These are phyloP conservation scores for Lactarius indigo DNA, from an alignment of 768 basidiomycete genomes.

Conservation along the genomic window DNA sequence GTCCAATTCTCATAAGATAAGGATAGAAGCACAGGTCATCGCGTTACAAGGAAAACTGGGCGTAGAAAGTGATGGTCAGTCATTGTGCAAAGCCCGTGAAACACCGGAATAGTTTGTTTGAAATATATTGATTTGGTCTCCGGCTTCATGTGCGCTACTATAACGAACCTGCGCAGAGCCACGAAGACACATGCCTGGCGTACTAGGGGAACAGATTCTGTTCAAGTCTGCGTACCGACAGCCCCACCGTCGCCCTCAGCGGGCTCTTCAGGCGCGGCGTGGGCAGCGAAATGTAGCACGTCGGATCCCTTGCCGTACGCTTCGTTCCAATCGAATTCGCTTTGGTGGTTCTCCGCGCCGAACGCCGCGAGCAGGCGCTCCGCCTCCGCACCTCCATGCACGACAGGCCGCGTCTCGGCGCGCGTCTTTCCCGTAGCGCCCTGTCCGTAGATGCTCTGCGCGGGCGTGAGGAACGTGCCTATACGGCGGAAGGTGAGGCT, in stretches of 20 bases:
- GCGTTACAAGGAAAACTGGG: background rate
- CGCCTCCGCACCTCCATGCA: constrained; percentile 49
- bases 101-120: background rate
- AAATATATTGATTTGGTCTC: background rate
- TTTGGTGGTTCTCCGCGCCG: constrained; percentile 69
- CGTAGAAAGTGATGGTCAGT: too few species aligned
- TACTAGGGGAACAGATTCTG: background rate
- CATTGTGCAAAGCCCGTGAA: background rate
- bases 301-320: constrained; percentile 67
- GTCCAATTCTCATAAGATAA: background rate
- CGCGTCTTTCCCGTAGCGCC: constrained; percentile 63
- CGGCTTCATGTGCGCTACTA: background rate
- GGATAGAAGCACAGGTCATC: background rate
- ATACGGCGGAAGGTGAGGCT: constrained; percentile 79
- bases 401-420: constrained; percentile 51
- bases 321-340: constrained; percentile 66
- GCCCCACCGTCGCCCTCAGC: background rate
- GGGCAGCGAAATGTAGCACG: constrained; percentile 46
- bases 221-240: background rate
- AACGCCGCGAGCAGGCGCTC: constrained; percentile 55
- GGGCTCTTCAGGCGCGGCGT: background rate
- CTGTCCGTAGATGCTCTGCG: constrained; percentile 61
- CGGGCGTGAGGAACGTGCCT: constrained; percentile 63
- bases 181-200: too few species aligned
- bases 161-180: background rate